Conservation (phyloP, 106 monocot genomes). For the Ottelia alismoides region DNA sequence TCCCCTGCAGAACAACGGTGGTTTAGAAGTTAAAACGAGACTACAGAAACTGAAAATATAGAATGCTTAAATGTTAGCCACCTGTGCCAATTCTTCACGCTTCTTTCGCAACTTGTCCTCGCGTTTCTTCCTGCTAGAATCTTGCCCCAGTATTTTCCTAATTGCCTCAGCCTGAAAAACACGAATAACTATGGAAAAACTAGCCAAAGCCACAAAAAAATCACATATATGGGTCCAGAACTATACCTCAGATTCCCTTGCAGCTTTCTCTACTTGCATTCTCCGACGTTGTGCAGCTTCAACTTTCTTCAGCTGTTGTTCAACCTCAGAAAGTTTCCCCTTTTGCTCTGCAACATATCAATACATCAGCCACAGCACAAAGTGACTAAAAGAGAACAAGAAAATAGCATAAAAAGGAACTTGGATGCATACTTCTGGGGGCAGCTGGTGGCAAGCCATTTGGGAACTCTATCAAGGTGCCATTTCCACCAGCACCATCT, state of each 20-base stretch:
- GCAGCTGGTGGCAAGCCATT: too few relatives aligned
- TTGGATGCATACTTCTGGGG: too few relatives aligned
- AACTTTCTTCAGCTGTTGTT: constrained; percentile 82
- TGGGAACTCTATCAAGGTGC: too few relatives aligned
- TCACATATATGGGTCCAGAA: background rate
- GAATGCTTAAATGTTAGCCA: background rate
- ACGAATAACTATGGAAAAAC: background rate
- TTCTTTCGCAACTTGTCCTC: constrained; percentile 74
- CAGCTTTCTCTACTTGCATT: constrained; percentile 89
- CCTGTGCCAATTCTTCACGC: constrained; percentile 61
- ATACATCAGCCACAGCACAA: background rate
- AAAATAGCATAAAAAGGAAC: background rate
- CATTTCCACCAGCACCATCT: too few relatives aligned
- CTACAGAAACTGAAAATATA: too few relatives aligned
- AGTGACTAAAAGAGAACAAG: background rate
- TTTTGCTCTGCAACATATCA: constrained; percentile 66
- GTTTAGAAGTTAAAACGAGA: too few relatives aligned
- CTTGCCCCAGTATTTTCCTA: constrained; percentile 86
- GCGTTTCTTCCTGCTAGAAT: constrained; percentile 68
- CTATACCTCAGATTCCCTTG: constrained; percentile 76
- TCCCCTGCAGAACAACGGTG: constrained; percentile 4
- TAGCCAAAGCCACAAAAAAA: too few relatives aligned
- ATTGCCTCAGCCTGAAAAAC: constrained; percentile 79
- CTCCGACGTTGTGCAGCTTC: constrained; percentile 85
- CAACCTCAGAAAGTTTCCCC: constrained; percentile 83